Evolutionary conservation across 208 protist genomes (phyloP).

Genomic region (Acanthamoeba healyi): DNA sequence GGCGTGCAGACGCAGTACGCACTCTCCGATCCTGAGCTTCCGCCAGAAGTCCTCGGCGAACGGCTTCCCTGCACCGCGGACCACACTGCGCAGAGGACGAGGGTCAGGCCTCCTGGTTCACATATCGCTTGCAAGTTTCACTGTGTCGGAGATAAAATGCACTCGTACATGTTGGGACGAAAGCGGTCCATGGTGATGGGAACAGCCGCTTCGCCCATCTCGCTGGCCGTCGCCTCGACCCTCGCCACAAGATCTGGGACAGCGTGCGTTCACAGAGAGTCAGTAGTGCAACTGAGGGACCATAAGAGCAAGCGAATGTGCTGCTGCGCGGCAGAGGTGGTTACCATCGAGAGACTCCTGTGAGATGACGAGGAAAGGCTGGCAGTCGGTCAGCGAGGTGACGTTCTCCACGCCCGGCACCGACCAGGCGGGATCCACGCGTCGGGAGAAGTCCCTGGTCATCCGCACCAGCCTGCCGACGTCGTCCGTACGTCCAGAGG

Average conservation of each 20-base stretch:
- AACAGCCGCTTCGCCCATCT: background rate
- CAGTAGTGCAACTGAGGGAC: background rate
- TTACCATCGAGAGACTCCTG: slow-evolving; percentile 18
- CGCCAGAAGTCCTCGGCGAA: slow-evolving; percentile 40
- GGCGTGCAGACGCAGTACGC: background rate
- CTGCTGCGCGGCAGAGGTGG: too few species aligned
- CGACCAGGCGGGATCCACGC: background rate
- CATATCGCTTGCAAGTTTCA: background rate
- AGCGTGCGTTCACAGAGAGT: background rate
- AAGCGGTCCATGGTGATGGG: slow-evolving; percentile 28
- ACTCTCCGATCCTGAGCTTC: slow-evolving; percentile 36
- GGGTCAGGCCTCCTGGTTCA: background rate
- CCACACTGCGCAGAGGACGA: slow-evolving; percentile 1
- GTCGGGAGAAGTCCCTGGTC: background rate
- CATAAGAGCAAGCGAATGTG: too few species aligned
- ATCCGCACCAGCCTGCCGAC: background rate
- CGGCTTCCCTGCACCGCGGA: background rate
- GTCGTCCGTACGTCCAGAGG: background rate
- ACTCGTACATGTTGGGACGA: slow-evolving; percentile 27
- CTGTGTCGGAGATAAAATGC: too few species aligned
- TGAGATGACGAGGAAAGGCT: slow-evolving; percentile 36
- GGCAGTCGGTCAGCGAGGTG: background rate
- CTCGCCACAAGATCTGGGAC: background rate
- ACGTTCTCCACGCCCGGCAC: background rate
- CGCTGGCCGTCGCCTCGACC: background rate